Conservation (phyloP, 208 protist species). For the Leptomonas seymouri region DNA sequence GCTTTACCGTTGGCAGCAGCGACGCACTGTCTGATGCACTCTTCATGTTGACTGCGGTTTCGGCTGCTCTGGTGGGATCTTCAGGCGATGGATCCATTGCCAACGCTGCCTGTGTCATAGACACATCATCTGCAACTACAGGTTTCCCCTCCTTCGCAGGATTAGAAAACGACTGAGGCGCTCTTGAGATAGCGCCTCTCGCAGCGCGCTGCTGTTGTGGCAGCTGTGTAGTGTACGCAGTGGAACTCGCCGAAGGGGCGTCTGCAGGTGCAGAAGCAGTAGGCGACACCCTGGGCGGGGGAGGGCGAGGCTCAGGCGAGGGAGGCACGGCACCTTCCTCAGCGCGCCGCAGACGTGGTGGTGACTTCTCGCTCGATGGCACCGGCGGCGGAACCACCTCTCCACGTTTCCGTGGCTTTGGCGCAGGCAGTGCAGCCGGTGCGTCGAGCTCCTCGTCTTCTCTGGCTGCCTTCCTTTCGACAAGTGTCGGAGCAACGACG, state of each 20-base stretch:
- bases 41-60: not conserved
- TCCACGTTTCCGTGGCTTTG: not conserved
- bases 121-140: not conserved
- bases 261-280: not conserved
- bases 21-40: not conserved
- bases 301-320: conserved; percentile 10
- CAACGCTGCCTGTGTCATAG: not conserved
- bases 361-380: not conserved
- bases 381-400: not conserved
- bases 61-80: too few species aligned
- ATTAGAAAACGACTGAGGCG: not conserved
- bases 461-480: not conserved
- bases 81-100: not conserved
- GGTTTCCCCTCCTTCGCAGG: not conserved
- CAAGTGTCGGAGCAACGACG: not conserved
- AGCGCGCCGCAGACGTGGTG: not conserved
- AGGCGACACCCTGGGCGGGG: not conserved
- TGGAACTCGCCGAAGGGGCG: not conserved
- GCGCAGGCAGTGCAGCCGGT: conserved; percentile 9
- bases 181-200: not conserved
- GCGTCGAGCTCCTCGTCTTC: not conserved
- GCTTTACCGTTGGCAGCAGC: not conserved
- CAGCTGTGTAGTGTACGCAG: not conserved
- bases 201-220: not conserved
- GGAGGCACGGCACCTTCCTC: not conserved